phyloP scores from a whole-genome alignment of 371 early-diverging fungal genomes.

The Lichtheimia hyalospora region DNA sequence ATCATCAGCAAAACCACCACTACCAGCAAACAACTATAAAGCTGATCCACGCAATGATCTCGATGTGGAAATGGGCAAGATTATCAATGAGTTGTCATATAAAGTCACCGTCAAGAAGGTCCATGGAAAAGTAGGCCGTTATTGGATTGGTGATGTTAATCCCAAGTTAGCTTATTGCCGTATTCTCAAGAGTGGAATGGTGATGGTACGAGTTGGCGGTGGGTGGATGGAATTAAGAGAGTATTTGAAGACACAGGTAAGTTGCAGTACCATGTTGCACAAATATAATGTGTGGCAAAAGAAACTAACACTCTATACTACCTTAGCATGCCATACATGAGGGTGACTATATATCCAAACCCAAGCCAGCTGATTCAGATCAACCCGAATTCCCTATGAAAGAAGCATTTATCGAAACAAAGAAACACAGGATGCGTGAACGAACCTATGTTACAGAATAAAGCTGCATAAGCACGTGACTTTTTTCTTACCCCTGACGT shows the following conservation, averaged over 20 bases:
- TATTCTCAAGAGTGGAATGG: constrained; percentile 63
- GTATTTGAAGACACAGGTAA: constrained; percentile 16
- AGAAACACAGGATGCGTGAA: constrained; percentile 3
- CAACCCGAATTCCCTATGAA: constrained; percentile 27
- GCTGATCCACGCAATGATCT: constrained; percentile 64
- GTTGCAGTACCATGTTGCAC: no score
- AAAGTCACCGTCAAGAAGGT: constrained; percentile 51
- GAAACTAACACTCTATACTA: constrained; percentile 52
- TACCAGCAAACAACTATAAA: constrained; percentile 45
- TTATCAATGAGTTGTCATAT: constrained; percentile 60
- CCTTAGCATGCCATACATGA: constrained; percentile 34
- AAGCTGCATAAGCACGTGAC: no score
- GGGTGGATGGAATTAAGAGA: constrained; percentile 75
- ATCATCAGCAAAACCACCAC: constrained; percentile 8
- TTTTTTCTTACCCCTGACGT: no score
- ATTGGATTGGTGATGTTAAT: constrained; percentile 72
- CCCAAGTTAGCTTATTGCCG: constrained; percentile 74
- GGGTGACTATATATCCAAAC: constrained; percentile 41
- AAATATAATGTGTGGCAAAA: constrained; percentile 48
- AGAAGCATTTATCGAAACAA: constrained; percentile 45
- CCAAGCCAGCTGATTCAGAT: constrained; percentile 13
- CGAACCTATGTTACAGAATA: no score
- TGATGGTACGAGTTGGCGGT: constrained; percentile 82
- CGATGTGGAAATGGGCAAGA: constrained; percentile 72
- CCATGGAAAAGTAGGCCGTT: constrained; percentile 66